Base-by-base conservation (phyloP, 2,329 filamentous ascomycete genomes). In the Fusarium mexicanum region DNA sequence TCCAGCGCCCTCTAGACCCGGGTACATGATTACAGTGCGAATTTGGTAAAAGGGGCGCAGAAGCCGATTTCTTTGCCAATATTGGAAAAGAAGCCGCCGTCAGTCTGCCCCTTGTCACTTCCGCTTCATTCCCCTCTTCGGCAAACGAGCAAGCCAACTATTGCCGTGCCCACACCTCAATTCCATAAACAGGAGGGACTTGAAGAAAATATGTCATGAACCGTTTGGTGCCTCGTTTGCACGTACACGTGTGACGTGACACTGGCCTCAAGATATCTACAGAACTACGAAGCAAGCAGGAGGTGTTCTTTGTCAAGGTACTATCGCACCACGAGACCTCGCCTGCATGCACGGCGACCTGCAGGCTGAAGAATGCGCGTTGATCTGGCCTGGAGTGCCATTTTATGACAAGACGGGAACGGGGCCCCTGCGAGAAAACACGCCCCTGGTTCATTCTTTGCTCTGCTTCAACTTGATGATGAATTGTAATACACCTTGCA, bases 261-360 rank as follows among this genome's bases (percentile, higher is more conserved):
- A 61, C 33, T 33, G 47, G 43, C 57, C 35, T 29, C 35, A 43
- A 41, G 35, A 48, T 37, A 35, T 33, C 48, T 47, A 50, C 44
- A 41, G 29, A 35, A 41, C 33, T 46, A 33, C 37, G 26, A 59
- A 69, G 63, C 58, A 69, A 69, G 63, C 54, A 69, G 75, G 67
- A 46, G 64, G 47, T 57, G 58, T 44, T 66, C 33, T 46, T 57
- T 61, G 70, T 46, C 40, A n/a, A 44, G 33, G 37, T 61, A 69
- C 69, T 69, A 61, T 61, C 48, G 60, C 69, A 76, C 77, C 79
- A 80, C 79, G 78, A 77, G 79, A 80, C 79, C 77, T 76, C 66
- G 71, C 67, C 77, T 75, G 71, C 74, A 80, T 80, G 79, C 78
- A 80, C 72, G 75, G 71, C 70, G 76, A 74, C 73, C 75, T 76